A percentile compares a stretch with the other conserved stretches of the same genome.
Evolutionary conservation across 1,284 basidiomycete genomes (phyloP).

Genomic region (Puccinia polysora): DNA sequence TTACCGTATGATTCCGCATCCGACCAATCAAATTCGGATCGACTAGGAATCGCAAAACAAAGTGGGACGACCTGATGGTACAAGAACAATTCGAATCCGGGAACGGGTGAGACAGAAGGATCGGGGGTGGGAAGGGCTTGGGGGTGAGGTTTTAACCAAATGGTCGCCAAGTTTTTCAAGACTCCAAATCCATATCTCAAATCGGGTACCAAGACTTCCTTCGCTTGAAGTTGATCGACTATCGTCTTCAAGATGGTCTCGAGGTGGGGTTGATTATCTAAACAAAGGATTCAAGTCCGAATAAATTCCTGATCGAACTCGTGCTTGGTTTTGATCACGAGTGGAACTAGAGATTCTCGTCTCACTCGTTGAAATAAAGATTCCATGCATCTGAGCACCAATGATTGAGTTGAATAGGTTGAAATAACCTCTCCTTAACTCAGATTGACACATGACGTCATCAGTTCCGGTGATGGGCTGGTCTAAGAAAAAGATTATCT

Average conservation of each 20-base stretch:
- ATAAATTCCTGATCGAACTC: too few relatives aligned
- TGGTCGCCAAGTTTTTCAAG: slow-evolving; percentile 64
- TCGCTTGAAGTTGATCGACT: slow-evolving; percentile 63
- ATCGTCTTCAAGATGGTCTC: slow-evolving; percentile 68
- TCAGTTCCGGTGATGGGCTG: slow-evolving; percentile 85
- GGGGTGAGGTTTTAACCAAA: slow-evolving; percentile 70
- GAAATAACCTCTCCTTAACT: slow-evolving; percentile 87
- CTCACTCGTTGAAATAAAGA: slow-evolving; percentile 82
- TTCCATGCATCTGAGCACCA: slow-evolving; percentile 69
- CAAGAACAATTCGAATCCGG: slow-evolving; percentile 87
- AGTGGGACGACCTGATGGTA: slow-evolving; percentile 81
- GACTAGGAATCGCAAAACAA: slow-evolving; percentile 75
- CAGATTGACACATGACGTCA: slow-evolving; percentile 73
- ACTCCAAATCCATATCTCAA: slow-evolving; percentile 79
- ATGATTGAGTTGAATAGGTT: slow-evolving; percentile 76
- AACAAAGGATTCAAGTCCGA: too few relatives aligned
- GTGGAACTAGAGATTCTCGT: too few relatives aligned
- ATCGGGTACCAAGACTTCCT: slow-evolving; percentile 63
- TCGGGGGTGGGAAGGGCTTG: slow-evolving; percentile 47
- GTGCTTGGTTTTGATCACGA: too few relatives aligned
- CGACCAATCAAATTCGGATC: slow-evolving; percentile 75
- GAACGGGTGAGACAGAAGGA: slow-evolving; percentile 58
- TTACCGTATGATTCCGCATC: slow-evolving; percentile 76
- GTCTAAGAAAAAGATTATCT: slow-evolving; percentile 75
- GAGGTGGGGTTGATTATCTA: slow-evolving; percentile 76